A percentile compares a stretch with the other conserved stretches of the same genome.
Evolutionary conservation across 1,139 yeast genomes (phyloP).

Genomic region (Pichia sp.): DNA sequence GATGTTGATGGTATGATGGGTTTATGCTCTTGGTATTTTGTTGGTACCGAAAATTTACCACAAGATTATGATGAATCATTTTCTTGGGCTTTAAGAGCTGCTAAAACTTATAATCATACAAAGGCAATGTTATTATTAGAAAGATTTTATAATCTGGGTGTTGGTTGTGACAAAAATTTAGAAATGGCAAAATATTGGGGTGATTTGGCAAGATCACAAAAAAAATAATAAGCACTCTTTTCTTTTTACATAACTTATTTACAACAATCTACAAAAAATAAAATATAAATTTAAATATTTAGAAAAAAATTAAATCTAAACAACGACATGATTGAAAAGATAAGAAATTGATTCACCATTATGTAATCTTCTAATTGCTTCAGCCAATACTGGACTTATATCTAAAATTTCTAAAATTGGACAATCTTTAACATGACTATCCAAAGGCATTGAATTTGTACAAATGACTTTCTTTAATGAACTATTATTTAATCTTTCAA

Average conservation of each 20-base stretch:
- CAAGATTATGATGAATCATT: slow-evolving; percentile 82
- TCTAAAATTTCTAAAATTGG: slow-evolving; percentile 62
- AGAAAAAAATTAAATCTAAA: slow-evolving; percentile 3
- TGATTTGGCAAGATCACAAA: slow-evolving; percentile 21
- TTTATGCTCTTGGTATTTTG: slow-evolving; percentile 93
- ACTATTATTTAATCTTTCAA: slow-evolving; percentile 51
- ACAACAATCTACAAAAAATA: background rate
- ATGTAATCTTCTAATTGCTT: slow-evolving; percentile 73
- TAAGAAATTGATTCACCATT: slow-evolving; percentile 80
- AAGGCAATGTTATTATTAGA: slow-evolving; percentile 88
- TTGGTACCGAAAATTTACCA: slow-evolving; percentile 76
- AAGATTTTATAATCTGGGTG: slow-evolving; percentile 78
- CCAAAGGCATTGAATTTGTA: slow-evolving; percentile 70
- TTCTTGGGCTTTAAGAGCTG: slow-evolving; percentile 91
- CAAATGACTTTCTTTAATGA: slow-evolving; percentile 56
- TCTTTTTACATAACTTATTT: background rate
- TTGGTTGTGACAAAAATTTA: slow-evolving; percentile 65
- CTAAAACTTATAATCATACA: slow-evolving; percentile 53
- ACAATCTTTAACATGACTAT: slow-evolving; percentile 42
- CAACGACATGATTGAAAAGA: slow-evolving; percentile 47
- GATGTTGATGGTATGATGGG: slow-evolving; percentile 89
- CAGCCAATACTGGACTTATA: slow-evolving; percentile 68
- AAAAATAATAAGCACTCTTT: background rate
- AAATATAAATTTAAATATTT: background rate
- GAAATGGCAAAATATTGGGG: slow-evolving; percentile 70